These are phyloP conservation scores for Pilaira anomala DNA, from an alignment of 192 early-diverging fungal species.

Conservation along the genomic window DNA sequence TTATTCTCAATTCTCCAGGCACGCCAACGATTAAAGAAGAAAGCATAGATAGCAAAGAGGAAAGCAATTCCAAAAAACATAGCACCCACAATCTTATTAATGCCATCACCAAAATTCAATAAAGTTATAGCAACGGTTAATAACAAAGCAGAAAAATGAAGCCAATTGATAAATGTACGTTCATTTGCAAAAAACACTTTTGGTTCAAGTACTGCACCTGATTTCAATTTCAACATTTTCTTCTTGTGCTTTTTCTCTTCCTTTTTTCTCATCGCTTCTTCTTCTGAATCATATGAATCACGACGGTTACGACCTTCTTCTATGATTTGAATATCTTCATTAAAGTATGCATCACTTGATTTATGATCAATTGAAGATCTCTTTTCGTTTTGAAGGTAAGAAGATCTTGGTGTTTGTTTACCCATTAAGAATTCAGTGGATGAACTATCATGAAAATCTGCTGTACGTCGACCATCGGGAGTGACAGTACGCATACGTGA, in stretches of 20 bases:
- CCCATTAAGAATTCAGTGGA: conserved; percentile 22
- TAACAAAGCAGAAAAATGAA: conserved; percentile 72
- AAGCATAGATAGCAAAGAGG: conserved; percentile 70
- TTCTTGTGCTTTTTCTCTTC: conserved; percentile 15
- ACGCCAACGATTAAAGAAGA: conserved; percentile 75
- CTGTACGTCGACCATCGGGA: background rate
- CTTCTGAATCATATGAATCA: background rate
- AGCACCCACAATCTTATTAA: conserved; percentile 58
- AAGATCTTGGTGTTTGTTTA: background rate
- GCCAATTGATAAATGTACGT: conserved; percentile 86
- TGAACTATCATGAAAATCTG: background rate
- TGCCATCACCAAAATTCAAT: conserved; percentile 77
- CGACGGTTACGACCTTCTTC: conserved; percentile 10
- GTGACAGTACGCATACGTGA: background rate
- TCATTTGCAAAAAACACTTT: conserved; percentile 95
- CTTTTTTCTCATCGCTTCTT: conserved; percentile 3
- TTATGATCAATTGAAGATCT: background rate
- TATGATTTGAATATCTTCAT: background rate
- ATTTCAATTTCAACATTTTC: background rate
- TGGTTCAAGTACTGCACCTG: conserved; percentile 61
- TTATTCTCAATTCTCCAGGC: conserved; percentile 59
- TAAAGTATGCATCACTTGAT: background rate
- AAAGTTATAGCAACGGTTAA: conserved; percentile 65
- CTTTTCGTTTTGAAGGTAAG: background rate
- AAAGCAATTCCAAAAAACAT: conserved; percentile 71